Evolutionary conservation across 2,329 filamentous ascomycete genomes (phyloP), one percentile per base, ranked within the genome.

Genomic region (Sporothrix brunneoviolacea): DNA sequence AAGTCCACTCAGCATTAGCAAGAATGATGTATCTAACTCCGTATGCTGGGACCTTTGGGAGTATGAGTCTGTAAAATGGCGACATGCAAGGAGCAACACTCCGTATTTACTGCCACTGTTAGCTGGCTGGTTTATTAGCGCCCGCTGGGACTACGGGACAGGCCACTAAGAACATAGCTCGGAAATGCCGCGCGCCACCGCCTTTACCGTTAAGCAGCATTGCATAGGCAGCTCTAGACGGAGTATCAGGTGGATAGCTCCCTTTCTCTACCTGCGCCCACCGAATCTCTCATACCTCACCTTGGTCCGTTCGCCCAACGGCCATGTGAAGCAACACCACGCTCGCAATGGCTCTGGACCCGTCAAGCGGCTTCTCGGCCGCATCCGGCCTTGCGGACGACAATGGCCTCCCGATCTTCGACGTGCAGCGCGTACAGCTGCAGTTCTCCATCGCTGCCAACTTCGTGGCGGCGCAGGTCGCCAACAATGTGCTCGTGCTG

Each of bases 391-490:
- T 77, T 56, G 76, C 81, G 60, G 61, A 66, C 54, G 73, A 79
- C 56, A 79, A 83, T 60, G 76, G 83, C 50, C 73, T 91, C 53
- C 91, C 91, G 59, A 95, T 98, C 70, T 98, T 98, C 74, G 88
- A 93, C 65, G 83, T 97, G 64, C 88, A 95, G 70, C 83, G 81
- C 56, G 93, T 97, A 35, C 86, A 94, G 72, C 82, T 97, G 56
- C 88, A 93, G 66, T 98, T 98, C 75, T 86, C 88, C 54, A 85
- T 97, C 61, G 88, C 91, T 2, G 90, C 91, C 58, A 88, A 96
- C 68, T 97, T 98, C 64, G 93, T 95, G 42, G 91, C 93, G 16
- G 91, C 91, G 36, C 91, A 96, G 68, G 91, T 97, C 50, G 91
- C 91, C 57, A 97, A 98, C 69, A 96, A 98, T 73, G 91, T 97